Evolutionary conservation across 1,284 basidiomycete genomes (phyloP).

Genomic region (Phellopilus nigrolimitatus): DNA sequence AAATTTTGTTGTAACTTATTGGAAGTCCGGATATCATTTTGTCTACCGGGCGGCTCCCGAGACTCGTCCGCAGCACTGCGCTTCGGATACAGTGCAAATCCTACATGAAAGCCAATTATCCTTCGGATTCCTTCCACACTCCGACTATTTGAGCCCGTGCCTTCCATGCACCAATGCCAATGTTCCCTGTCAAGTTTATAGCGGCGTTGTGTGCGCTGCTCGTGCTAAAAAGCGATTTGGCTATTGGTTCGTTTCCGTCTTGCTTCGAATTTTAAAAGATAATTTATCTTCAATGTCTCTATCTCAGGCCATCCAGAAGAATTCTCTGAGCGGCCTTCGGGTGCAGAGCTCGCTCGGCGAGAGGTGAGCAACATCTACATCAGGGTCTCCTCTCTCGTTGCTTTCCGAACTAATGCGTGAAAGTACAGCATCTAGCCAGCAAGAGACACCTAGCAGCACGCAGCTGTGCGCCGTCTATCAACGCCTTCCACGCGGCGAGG

Average conservation of each 20-base stretch:
- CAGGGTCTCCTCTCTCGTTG: not conserved
- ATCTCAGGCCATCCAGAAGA: slow-evolving; percentile 15
- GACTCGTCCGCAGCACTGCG: too few relatives aligned
- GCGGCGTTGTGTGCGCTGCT: not conserved
- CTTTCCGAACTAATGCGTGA: not conserved
- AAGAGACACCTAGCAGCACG: slow-evolving; percentile 23
- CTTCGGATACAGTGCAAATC: too few relatives aligned
- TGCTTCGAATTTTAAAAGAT: not conserved
- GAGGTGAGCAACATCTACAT: slow-evolving; percentile 8
- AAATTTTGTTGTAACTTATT: too few relatives aligned
- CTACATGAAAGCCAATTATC: too few relatives aligned
- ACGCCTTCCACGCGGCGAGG: slow-evolving; percentile 22
- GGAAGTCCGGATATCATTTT: too few relatives aligned
- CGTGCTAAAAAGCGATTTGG: not conserved
- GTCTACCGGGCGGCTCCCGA: too few relatives aligned
- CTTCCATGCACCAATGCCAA: too few relatives aligned
- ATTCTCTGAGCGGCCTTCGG: slow-evolving; percentile 5
- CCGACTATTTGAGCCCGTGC: too few relatives aligned
- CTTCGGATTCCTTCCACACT: too few relatives aligned
- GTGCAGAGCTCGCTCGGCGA: slow-evolving; percentile 10
- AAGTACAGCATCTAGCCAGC: slow-evolving; percentile 11
- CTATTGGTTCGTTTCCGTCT: not conserved
- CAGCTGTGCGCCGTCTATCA: slow-evolving; percentile 24
- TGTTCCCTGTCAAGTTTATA: not conserved
- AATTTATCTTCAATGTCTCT: not conserved